Evolutionary conservation across 2,329 filamentous ascomycete genomes (phyloP).

Genomic region (Cladosporium sp.): DNA sequence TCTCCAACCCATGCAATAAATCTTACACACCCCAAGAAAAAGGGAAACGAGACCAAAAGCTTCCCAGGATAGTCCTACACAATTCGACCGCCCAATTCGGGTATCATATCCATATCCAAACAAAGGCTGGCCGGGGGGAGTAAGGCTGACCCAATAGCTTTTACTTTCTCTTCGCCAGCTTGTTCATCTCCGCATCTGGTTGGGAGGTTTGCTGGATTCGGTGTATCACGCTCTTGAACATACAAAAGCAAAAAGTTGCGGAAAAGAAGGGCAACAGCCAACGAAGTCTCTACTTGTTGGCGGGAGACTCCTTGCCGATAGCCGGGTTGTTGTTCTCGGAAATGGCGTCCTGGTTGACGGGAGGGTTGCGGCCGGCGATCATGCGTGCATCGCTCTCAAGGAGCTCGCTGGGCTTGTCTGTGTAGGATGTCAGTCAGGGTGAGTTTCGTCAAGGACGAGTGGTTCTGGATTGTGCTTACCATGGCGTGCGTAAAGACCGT

Average conservation of each 20-base stretch:
- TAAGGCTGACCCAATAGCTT: not conserved
- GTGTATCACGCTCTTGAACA: constrained; percentile 1
- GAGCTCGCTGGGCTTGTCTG: constrained; percentile 51
- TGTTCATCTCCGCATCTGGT: not conserved
- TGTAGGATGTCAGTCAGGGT: not conserved
- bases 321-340: constrained; percentile 1
- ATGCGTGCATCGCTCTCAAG: constrained; percentile 49
- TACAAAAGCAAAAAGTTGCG: not conserved
- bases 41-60: not conserved
- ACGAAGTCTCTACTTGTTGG: constrained; percentile 40
- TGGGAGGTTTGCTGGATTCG: not conserved
- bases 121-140: not conserved
- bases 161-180: not conserved
- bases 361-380: constrained; percentile 41
- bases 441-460: constrained; percentile 29
- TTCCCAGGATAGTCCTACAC: not conserved
- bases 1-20: no score
- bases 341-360: constrained; percentile 18
- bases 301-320: constrained; percentile 40
- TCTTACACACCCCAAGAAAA: not conserved
- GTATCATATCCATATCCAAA: not conserved
- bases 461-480: constrained; percentile 14
- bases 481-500: constrained; percentile 48
- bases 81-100: not conserved
- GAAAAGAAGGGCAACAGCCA: not conserved